Base-by-base conservation (phyloP, 192 early-diverging fungal species). In the Linderina pennispora region DNA sequence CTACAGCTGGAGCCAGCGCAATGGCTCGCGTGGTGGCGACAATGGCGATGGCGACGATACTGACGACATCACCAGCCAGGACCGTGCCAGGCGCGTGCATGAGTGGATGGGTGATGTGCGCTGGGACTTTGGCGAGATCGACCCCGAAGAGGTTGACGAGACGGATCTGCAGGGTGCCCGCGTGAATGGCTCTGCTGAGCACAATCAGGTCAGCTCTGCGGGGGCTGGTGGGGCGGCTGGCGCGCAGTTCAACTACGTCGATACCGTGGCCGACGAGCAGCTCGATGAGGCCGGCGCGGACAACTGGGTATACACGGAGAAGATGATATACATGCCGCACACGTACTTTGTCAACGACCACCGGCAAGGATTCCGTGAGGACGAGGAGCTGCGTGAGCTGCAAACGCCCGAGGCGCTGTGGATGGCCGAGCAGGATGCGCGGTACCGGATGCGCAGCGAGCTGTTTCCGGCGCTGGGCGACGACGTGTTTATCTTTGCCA, bases 271-370 rank as follows among this genome's bases (percentile, higher is more conserved):
- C 10, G 47, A 47, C 34, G 22, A 33, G 36, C 38, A 24, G 22
- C 21, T 28, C 24, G 55, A 49, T 45, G 45, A 53, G 31, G 49
- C 43, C 2, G 65, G 65, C 24, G 51, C 37, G 1, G 48, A 80
- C 36, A 60, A 71, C 48, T 83, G 88, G 82, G 75, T 91, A 4
- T 94, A 89, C 65, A 89, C 83, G 0, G 93, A 97, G 75, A 82
- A 79, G 43, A 80, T 89, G 70, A 84, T 92, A 17, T 93, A 88
- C 46, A 89, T 97, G 89, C 90, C 91, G 16, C 81, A 87, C 55
- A 83, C 85, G 33, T 97, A 89, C 68, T 93, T 97, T 78, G 89
- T 92, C 23, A 94, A 93, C 49, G 93, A 97, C 66, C 89, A 97
- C 41, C 81, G 82, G 22, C 88, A 91, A 76, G 89, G 89, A 8